Evolutionary conservation across 305 asterid genomes (phyloP).

Genomic region (Solanum chacoense): DNA sequence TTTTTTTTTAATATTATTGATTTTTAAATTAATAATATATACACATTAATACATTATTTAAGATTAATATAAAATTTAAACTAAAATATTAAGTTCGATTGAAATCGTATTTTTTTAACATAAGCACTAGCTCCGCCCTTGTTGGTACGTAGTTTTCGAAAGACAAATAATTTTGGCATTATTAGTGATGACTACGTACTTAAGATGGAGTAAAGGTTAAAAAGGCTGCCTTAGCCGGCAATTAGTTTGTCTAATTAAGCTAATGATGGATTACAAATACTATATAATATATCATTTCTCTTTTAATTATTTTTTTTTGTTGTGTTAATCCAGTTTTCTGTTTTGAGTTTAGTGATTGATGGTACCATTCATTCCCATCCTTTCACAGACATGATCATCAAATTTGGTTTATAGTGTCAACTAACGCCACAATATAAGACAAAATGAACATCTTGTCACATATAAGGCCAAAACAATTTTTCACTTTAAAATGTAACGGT

Average conservation of each 20-base stretch:
- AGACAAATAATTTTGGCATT: background rate
- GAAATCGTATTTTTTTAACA: background rate
- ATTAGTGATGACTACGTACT: background rate
- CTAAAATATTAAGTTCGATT: background rate
- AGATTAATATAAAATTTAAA: background rate
- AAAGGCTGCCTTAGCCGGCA: constrained; percentile 66
- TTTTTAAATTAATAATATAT: background rate
- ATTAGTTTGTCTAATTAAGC: constrained; percentile 31
- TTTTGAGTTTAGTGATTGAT: constrained; percentile 19
- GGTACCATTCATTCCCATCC: constrained; percentile 29
- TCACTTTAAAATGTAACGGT: background rate
- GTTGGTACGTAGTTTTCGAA: background rate
- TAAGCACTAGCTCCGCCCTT: background rate
- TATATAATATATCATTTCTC: background rate
- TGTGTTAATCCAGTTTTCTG: background rate
- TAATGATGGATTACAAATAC: constrained; percentile 11
- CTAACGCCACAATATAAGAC: constrained; percentile 30
- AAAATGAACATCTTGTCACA: constrained; percentile 16
- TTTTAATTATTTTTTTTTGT: background rate
- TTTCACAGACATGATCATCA: constrained; percentile 10
- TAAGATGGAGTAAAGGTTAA: constrained; percentile 26
- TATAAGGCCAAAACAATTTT: background rate
- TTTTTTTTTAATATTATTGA: background rate
- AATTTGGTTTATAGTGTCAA: constrained; percentile 8
- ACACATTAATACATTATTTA: background rate